phyloP scores from a whole-genome alignment of 208 protist species.

The Wallacemonas rigidus region DNA sequence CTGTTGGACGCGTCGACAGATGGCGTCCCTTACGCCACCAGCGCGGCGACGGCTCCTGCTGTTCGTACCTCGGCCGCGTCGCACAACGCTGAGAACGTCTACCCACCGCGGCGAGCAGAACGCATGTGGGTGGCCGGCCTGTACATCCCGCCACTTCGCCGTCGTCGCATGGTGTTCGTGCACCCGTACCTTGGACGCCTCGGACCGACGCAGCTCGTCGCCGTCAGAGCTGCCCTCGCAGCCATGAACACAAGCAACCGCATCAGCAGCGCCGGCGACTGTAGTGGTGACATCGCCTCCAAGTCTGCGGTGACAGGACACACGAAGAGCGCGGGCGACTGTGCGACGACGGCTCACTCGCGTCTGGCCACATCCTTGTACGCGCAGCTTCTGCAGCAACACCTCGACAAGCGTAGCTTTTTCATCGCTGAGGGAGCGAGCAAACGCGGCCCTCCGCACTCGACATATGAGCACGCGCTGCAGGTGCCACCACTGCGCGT shows the following conservation, averaged over 20 bases:
- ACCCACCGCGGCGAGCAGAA: slow-evolving; percentile 34
- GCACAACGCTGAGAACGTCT: slow-evolving; percentile 48
- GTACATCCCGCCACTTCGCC: slow-evolving; percentile 22
- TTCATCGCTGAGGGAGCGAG: not conserved
- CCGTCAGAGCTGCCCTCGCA: slow-evolving; percentile 1
- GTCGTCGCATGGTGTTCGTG: slow-evolving; percentile 35
- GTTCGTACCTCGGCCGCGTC: slow-evolving; percentile 31
- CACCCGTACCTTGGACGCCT: slow-evolving; percentile 33
- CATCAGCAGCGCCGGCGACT: not conserved
- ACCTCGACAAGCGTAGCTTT: slow-evolving; percentile 15
- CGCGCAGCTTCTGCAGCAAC: slow-evolving; percentile 18
- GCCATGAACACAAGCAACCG: not conserved
- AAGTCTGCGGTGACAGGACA: no score
- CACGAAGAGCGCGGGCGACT: no score
- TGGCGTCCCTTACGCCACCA: not conserved
- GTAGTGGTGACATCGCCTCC: no score
- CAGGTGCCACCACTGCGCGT: slow-evolving; percentile 20
- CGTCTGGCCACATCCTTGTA: slow-evolving; percentile 15
- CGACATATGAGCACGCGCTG: not conserved
- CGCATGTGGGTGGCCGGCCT: slow-evolving; percentile 46
- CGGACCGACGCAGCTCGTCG: slow-evolving; percentile 35
- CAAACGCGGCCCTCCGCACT: not conserved
- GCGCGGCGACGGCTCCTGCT: not conserved
- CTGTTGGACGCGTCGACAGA: slow-evolving; percentile 9
- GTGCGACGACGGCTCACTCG: not conserved